A percentile compares a stretch with the other conserved stretches of the same genome.
phyloP scores from a whole-genome alignment of 176 grass and related monocot species.

The Oryza longistaminata region DNA sequence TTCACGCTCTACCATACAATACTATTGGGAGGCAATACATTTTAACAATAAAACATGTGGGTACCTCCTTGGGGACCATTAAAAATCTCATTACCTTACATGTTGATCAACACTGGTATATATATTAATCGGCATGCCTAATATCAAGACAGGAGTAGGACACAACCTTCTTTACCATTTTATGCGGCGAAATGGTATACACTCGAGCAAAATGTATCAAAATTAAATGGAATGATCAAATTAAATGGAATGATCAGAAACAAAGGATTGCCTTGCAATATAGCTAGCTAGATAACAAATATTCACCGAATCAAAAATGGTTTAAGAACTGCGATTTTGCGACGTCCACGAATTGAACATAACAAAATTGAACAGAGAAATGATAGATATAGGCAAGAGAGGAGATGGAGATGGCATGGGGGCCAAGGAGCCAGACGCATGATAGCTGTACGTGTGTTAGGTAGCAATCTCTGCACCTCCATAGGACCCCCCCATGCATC shows the following conservation, averaged over 20 bases:
- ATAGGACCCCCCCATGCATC: background rate
- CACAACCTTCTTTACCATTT: background rate
- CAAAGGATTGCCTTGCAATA: background rate
- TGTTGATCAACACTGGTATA: too few relatives aligned
- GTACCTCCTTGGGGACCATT: too few relatives aligned
- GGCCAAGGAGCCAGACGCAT: conserved; percentile 23
- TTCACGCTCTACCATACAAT: too few relatives aligned
- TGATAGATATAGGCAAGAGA: background rate
- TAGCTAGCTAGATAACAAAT: background rate
- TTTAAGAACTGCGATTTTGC: background rate
- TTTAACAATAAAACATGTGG: too few relatives aligned
- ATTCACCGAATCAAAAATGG: background rate
- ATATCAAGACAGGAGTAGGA: too few relatives aligned
- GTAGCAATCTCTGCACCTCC: conserved; percentile 32
- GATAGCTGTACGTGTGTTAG: conserved; percentile 43
- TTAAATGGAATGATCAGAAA: background rate
- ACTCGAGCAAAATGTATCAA: background rate
- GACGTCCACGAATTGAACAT: background rate
- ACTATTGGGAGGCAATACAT: too few relatives aligned
- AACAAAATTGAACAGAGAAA: background rate
- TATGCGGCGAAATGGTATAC: background rate
- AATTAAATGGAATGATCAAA: background rate
- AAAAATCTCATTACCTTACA: too few relatives aligned
- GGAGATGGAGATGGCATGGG: too few relatives aligned
- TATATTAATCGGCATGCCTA: background rate